phyloP scores from a whole-genome alignment of 108 stramenopile species.

The Skeletonema potamos region DNA sequence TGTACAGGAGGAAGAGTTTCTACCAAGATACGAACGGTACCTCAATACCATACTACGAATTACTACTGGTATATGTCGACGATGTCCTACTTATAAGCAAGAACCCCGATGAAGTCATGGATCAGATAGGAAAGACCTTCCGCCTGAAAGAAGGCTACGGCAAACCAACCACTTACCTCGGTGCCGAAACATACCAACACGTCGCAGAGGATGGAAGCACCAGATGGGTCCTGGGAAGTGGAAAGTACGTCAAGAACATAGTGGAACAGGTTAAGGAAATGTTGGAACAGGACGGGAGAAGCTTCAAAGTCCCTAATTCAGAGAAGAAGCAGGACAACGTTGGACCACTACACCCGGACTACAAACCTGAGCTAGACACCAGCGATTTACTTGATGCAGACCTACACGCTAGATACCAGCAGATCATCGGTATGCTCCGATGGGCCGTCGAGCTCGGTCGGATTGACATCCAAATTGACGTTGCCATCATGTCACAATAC shows the following conservation, averaged over 20 bases:
- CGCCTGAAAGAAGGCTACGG: neutral
- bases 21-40: neutral
- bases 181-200: conserved; percentile 19
- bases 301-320: conserved; percentile 1
- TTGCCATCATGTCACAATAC: conserved; percentile 24
- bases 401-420: neutral
- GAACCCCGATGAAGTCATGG: neutral
- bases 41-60: conserved; percentile 15
- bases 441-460: conserved; percentile 54
- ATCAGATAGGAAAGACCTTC: conserved; percentile 1
- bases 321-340: neutral
- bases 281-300: conserved; percentile 24
- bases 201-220: neutral
- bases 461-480: conserved; percentile 42
- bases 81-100: neutral
- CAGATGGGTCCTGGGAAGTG: neutral
- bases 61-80: conserved; percentile 13
- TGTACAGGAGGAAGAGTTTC: conserved; percentile 9
- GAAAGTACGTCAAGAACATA: conserved; percentile 18
- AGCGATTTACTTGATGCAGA: conserved; percentile 13
- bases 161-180: conserved; percentile 16
- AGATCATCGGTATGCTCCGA: conserved; percentile 44
- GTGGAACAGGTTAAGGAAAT: conserved; percentile 5
- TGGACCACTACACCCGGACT: conserved; percentile 11
- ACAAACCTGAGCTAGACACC: conserved; percentile 39